These are phyloP conservation scores for Aspergillus sergii DNA, from an alignment of 2,329 filamentous ascomycete species.

Conservation along the genomic window DNA sequence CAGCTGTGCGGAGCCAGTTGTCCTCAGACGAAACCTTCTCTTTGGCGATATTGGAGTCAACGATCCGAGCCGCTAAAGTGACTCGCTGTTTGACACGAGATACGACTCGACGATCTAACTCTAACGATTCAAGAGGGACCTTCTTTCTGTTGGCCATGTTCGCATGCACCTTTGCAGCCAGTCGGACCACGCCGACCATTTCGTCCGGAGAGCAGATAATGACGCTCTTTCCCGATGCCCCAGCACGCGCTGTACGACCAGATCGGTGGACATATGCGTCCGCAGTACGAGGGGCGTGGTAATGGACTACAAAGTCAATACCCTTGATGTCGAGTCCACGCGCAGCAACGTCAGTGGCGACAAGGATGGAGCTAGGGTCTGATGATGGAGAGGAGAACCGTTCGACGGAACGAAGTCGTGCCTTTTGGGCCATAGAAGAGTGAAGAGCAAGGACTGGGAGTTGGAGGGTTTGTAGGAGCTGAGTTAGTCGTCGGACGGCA, in stretches of 20 bases:
- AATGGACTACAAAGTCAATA: conserved; percentile 89
- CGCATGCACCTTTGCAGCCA: conserved; percentile 86
- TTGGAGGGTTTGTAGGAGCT: conserved; percentile 80
- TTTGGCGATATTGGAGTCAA: conserved; percentile 80
- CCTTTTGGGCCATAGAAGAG: conserved; percentile 94
- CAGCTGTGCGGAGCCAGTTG: conserved; percentile 78
- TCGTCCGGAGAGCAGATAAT: conserved; percentile 91
- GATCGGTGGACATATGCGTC: conserved; percentile 96
- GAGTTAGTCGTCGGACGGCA: conserved; percentile 81
- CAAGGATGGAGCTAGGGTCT: conserved; percentile 67
- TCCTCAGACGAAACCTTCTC: conserved; percentile 84
- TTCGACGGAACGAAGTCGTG: conserved; percentile 88
- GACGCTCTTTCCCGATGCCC: conserved; percentile 76
- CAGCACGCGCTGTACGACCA: conserved; percentile 86
- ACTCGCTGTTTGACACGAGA: conserved; percentile 75
- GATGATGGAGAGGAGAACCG: conserved; percentile 70
- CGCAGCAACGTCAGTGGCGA: conserved; percentile 92
- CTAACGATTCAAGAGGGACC: conserved; percentile 70
- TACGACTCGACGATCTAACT: conserved; percentile 79
- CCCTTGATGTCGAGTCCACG: conserved; percentile 90
- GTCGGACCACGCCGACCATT: conserved; percentile 76
- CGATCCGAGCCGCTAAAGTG: conserved; percentile 80
- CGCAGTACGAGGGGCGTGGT: conserved; percentile 88
- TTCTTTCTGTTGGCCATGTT: conserved; percentile 57
- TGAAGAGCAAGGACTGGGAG: conserved; percentile 78